These are phyloP conservation scores for Alternaria postmessia DNA, from an alignment of 2,329 filamentous ascomycete genomes.

Conservation along the genomic window DNA sequence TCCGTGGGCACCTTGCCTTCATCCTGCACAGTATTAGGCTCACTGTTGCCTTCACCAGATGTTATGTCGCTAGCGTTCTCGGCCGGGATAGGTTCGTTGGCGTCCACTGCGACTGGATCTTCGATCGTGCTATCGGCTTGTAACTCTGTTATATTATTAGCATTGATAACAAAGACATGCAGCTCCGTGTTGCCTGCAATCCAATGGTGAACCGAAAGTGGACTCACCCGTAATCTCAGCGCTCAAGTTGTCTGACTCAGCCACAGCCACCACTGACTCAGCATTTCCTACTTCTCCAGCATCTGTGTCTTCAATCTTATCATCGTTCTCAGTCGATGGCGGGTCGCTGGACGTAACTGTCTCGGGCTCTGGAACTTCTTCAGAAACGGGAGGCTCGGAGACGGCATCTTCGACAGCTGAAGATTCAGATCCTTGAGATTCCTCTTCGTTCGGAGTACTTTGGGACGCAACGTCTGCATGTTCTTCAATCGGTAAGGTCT, in stretches of 20 bases:
- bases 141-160: conserved; percentile 6
- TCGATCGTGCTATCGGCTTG: not conserved
- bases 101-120: not conserved
- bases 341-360: not conserved
- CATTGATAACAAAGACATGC: not conserved
- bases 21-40: not conserved
- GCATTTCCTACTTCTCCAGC: not conserved
- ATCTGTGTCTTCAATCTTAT: not conserved
- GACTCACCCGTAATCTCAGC: conserved; percentile 7
- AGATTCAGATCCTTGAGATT: not conserved
- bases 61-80: not conserved
- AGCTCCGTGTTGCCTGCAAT: not conserved
- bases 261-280: not conserved
- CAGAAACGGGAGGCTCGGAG: not conserved
- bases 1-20: not conserved
- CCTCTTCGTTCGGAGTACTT: not conserved
- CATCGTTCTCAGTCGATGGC: conserved; percentile 7
- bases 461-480: not conserved
- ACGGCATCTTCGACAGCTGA: not conserved
- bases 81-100: not conserved
- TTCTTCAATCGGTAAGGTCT: not conserved
- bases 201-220: not conserved
- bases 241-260: not conserved
- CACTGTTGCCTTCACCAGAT: not conserved
- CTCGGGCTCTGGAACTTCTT: not conserved